Base-by-base conservation (phyloP, 371 early-diverging fungal species). In the Phascolomyces articulosus region DNA sequence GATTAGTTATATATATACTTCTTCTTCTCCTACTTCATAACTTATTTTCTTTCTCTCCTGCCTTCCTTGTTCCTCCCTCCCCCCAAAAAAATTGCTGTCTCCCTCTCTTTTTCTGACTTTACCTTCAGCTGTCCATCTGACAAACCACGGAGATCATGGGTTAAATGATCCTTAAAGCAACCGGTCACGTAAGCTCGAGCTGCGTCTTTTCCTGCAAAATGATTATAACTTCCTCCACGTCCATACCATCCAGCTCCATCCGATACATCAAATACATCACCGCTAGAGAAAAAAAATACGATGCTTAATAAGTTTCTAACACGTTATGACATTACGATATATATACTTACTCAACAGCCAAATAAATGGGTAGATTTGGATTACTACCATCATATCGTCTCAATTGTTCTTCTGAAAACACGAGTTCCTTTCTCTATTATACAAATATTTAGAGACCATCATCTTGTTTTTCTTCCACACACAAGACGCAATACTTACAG, bases 161-260 rank as follows among this genome's bases (percentile, higher is more conserved):
- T 96, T 34, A 96, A 78, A 69, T 97, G 95, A 20, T 92, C 91
- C 63, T 94, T 64, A 69, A 94, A 93, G 74, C 98, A 98, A 31
- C 97, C 96, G 1, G 98, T 97, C 20, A 93, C 92, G 73, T 92
- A 98, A 2, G 98, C 97, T 47, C 98, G 82, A 4, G 95, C 90
- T 4, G 96, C 95, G 73, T 97, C 98, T 64, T 86, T 85, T 2
- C 98, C 98, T 15, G 97, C 91, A 83, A 98, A 98, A 64, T 95
- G 87, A 41, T 85, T 68, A 74, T 98, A 98, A 20, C 93, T 87
- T 28, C 87, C 88, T 10, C 94, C 95, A 34, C 85, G 85, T 9
- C 90, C 89, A 67, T 98, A 98, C 85, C 90, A 93, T 0, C 80
- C 81, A 16, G 82, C 65, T 20, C 91, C 90, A 2, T 60, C 55